These are phyloP conservation scores for Panellus pusillus DNA, from an alignment of 768 basidiomycete genomes.

Conservation along the genomic window DNA sequence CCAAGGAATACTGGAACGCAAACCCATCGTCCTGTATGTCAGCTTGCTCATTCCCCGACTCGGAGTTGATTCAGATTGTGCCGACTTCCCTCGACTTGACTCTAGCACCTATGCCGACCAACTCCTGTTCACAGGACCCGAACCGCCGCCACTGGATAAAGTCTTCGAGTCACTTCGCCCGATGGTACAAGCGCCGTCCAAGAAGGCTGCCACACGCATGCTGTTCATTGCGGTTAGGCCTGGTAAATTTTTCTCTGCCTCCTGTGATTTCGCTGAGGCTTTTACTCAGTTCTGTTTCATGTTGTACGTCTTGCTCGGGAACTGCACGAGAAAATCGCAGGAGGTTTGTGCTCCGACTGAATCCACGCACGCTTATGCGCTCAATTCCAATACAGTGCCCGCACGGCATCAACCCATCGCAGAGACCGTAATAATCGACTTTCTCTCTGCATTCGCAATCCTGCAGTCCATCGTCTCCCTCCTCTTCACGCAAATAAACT, in stretches of 20 bases:
- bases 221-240: background rate
- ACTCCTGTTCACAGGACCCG: conserved; percentile 1
- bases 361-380: background rate
- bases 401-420: conserved; percentile 8
- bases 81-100: no score
- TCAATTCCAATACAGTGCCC: background rate
- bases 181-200: background rate
- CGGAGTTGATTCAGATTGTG: no score
- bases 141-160: conserved; percentile 2
- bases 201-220: background rate
- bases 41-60: background rate
- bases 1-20: background rate
- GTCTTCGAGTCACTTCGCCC: background rate
- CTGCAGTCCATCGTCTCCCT: conserved; percentile 8
- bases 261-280: background rate
- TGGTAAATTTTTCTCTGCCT: background rate
- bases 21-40: background rate
- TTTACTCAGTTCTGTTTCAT: conserved; percentile 4
- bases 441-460: conserved; percentile 5
- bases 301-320: conserved; percentile 9
- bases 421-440: conserved; percentile 1
- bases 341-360: background rate
- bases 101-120: conserved; percentile 11
- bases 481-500: background rate
- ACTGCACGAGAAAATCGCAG: conserved; percentile 8